Conservation (phyloP, 768 basidiomycete genomes). For the Tricholoma terreum region DNA sequence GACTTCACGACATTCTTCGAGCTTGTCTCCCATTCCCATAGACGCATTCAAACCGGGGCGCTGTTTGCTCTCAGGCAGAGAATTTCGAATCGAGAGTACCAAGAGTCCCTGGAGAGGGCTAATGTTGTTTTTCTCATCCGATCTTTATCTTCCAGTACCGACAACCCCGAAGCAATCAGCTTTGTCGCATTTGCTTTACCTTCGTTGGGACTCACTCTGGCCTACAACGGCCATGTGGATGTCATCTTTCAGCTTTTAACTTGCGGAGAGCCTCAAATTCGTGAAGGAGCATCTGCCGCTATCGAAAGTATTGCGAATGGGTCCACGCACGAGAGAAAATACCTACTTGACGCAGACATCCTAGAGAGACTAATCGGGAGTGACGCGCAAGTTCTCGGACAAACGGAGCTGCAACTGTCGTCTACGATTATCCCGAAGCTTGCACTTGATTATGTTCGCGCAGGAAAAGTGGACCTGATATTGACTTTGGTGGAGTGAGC, state of each 20-base stretch:
- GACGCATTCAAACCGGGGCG: conserved; percentile 14
- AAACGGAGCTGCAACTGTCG: conserved; percentile 6
- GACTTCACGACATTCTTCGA: conserved; percentile 12
- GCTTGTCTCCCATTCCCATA: conserved; percentile 12
- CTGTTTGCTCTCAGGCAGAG: conserved; percentile 12
- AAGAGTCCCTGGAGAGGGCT: conserved; percentile 15
- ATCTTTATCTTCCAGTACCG: conserved; percentile 5
- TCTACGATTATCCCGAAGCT: conserved; percentile 12
- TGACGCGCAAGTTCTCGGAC: neutral
- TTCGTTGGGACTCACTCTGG: conserved; percentile 11
- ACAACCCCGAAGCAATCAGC: conserved; percentile 15
- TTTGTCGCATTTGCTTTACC: conserved; percentile 13
- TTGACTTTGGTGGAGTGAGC: conserved; percentile 15
- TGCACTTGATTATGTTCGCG: conserved; percentile 14
- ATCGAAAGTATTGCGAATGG: conserved; percentile 15
- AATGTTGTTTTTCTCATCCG: conserved; percentile 12
- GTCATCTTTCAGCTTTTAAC: conserved; percentile 9
- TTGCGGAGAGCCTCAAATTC: conserved; percentile 11
- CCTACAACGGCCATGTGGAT: conserved; percentile 10
- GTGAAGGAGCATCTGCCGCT: conserved; percentile 13
- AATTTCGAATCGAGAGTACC: conserved; percentile 8
- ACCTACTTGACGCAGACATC: conserved; percentile 11
- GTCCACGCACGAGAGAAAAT: conserved; percentile 7
- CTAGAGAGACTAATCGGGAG: conserved; percentile 9
- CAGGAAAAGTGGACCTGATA: conserved; percentile 9